Evolutionary conservation across 306 rosid species (phyloP).

Genomic region (Acmispon strigosus): DNA sequence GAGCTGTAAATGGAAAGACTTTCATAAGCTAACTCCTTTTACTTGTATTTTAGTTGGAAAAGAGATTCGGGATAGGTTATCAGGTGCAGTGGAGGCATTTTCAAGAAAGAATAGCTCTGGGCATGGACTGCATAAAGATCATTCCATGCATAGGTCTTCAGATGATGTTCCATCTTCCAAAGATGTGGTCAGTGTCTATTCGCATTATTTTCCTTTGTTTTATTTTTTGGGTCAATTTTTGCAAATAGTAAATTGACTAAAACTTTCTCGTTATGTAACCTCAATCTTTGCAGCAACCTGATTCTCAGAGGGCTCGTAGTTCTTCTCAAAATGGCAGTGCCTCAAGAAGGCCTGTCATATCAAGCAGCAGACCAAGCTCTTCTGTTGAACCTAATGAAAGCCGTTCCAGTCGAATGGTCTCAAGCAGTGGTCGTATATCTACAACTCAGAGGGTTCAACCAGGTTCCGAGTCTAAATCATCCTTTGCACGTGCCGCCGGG

Average conservation of each 20-base stretch:
- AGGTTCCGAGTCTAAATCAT: conserved; percentile 69
- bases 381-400: conserved; percentile 70
- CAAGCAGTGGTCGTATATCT: conserved; percentile 84
- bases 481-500: conserved; percentile 52
- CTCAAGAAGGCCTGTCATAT: conserved; percentile 69
- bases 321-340: conserved; percentile 72
- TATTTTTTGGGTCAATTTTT: not conserved
- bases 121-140: conserved; percentile 58
- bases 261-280: not conserved
- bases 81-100: conserved; percentile 87
- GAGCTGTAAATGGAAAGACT: not conserved
- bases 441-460: conserved; percentile 81
- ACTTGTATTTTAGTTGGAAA: conserved; percentile 46
- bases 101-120: conserved; percentile 69
- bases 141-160: conserved; percentile 57
- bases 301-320: conserved; percentile 58
- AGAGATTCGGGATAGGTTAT: conserved; percentile 62
- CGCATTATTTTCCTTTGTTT: not conserved
- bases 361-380: conserved; percentile 79
- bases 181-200: conserved; percentile 57
- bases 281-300: conserved; percentile 54
- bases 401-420: conserved; percentile 64
- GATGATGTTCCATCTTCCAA: conserved; percentile 71
- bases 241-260: not conserved
- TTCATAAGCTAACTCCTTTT: not conserved